phyloP scores from a whole-genome alignment of 1,284 basidiomycete species.

The Ganoderma multipileum region DNA sequence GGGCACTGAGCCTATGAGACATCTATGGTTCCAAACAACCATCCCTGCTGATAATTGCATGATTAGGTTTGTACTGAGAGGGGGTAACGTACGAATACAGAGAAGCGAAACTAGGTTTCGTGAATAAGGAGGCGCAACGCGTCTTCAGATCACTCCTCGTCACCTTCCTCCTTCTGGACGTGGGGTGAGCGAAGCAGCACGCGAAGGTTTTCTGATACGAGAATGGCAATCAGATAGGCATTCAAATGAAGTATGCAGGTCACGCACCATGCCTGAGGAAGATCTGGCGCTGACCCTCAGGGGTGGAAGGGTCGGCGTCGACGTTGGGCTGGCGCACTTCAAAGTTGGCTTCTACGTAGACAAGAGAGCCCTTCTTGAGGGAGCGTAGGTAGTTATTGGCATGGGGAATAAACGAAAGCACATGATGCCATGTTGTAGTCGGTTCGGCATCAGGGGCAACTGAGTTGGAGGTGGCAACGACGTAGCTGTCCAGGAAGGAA shows the following conservation, averaged over 20 bases:
- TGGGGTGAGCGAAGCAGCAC: slow-evolving; percentile 36
- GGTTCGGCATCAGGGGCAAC: slow-evolving; percentile 33
- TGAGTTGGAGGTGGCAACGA: slow-evolving; percentile 70
- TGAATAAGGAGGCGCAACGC: not conserved
- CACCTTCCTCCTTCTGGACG: slow-evolving; percentile 18
- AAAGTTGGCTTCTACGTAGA: slow-evolving; percentile 79
- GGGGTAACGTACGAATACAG: slow-evolving; percentile 2
- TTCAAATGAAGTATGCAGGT: not conserved
- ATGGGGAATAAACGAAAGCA: slow-evolving; percentile 70
- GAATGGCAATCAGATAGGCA: not conserved
- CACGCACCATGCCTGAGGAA: slow-evolving; percentile 74
- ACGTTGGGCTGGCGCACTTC: slow-evolving; percentile 76
- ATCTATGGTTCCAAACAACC: not conserved
- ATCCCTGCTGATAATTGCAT: not conserved
- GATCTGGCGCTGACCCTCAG: slow-evolving; percentile 78
- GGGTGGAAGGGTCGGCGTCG: slow-evolving; percentile 64
- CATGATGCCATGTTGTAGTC: slow-evolving; percentile 74
- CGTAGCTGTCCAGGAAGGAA: slow-evolving; percentile 53
- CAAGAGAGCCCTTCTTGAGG: slow-evolving; percentile 71
- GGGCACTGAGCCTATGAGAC: not conserved
- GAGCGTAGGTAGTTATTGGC: slow-evolving; percentile 67
- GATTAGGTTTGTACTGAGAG: not conserved
- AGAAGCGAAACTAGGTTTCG: not conserved
- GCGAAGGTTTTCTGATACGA: slow-evolving; percentile 39
- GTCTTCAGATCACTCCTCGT: slow-evolving; percentile 12